A percentile compares a stretch with the other conserved stretches of the same genome.
Conservation (phyloP, 202 grass and related monocot genomes). For the Carex arenaria region DNA sequence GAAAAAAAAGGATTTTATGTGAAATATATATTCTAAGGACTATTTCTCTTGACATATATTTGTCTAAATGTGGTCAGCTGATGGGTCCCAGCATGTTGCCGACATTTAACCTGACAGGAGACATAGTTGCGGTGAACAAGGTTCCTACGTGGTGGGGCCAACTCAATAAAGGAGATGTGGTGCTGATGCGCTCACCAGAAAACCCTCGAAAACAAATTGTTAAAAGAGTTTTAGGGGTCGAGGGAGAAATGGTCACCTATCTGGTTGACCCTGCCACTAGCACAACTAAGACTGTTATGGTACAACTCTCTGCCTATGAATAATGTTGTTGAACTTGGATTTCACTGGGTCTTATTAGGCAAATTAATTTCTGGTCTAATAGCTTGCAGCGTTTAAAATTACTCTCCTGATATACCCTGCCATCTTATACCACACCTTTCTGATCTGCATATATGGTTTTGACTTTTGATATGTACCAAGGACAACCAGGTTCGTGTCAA, state of each 20-base stretch:
- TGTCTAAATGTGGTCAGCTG: neutral
- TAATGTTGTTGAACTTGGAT: neutral
- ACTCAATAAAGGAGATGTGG: conserved; percentile 54
- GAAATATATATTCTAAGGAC: neutral
- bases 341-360: neutral
- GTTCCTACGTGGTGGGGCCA: conserved; percentile 27
- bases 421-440: neutral
- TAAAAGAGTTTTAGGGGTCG: conserved; percentile 63
- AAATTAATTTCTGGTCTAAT: neutral
- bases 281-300: conserved; percentile 51
- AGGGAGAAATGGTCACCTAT: conserved; percentile 65
- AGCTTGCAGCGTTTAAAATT: neutral
- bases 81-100: conserved; percentile 82
- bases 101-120: conserved; percentile 60
- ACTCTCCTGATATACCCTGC: neutral
- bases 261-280: conserved; percentile 41
- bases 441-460: neutral
- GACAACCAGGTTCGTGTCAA: neutral
- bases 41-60: neutral
- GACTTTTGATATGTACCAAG: neutral
- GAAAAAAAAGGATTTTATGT: neutral
- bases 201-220: conserved; percentile 50
- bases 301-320: conserved; percentile 21
- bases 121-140: conserved; percentile 55
- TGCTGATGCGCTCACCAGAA: conserved; percentile 62